These are phyloP conservation scores for Syzygium jambos DNA, from an alignment of 345 rosid genomes.

Conservation along the genomic window DNA sequence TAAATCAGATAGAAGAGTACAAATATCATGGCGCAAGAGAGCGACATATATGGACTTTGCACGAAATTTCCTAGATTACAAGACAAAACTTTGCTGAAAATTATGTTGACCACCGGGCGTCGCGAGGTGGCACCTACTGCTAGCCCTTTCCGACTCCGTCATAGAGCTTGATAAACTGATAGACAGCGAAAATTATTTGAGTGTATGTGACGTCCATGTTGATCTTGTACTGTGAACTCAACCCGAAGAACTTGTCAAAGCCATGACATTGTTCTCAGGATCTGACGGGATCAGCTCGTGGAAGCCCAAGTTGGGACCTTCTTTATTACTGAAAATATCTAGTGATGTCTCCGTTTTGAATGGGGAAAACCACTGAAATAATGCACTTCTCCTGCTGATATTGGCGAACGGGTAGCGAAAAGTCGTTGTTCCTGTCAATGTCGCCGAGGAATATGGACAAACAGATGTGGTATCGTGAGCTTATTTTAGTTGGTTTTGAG, in stretches of 20 bases:
- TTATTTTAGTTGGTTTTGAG: background rate
- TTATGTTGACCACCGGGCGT: fast-evolving
- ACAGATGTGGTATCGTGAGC: background rate
- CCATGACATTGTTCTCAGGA: too few relatives aligned
- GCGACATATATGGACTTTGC: background rate
- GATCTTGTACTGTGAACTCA: background rate
- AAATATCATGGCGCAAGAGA: too few relatives aligned
- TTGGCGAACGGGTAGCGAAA: background rate
- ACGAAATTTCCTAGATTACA: fast-evolving
- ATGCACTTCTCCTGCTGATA: background rate
- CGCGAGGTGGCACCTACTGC: background rate
- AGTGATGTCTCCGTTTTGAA: background rate
- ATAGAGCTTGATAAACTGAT: background rate
- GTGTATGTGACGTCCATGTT: background rate
- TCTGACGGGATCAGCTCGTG: too few relatives aligned
- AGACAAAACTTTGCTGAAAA: background rate
- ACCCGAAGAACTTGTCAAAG: background rate
- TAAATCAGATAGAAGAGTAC: too few relatives aligned
- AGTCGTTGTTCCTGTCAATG: background rate
- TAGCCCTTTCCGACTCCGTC: background rate
- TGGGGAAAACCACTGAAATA: too few relatives aligned
- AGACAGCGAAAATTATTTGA: background rate
- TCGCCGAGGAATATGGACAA: background rate
- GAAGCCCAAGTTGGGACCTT: too few relatives aligned
- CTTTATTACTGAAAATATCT: too few relatives aligned